A percentile compares a stretch with the other conserved stretches of the same genome.
Conservation (phyloP, 441 rosid genomes). For the Gossypium schwendimanii region DNA sequence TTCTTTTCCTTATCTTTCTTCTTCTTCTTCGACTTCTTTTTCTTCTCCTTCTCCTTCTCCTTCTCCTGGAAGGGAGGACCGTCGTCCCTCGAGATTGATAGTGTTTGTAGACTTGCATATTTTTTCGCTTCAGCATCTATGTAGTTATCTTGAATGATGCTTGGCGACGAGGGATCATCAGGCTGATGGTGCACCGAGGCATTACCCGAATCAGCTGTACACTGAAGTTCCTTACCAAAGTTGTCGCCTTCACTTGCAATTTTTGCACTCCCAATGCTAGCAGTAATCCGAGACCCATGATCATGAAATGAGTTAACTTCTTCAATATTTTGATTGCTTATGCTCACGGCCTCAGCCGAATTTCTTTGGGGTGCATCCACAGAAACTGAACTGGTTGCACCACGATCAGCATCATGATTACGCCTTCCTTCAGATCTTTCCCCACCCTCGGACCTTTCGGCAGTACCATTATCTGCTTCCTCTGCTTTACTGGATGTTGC, state of each 20-base stretch:
- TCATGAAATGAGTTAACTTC: slow-evolving; percentile 89
- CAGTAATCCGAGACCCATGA: slow-evolving; percentile 85
- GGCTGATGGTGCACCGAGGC: slow-evolving; percentile 27
- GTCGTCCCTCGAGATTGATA: slow-evolving; percentile 36
- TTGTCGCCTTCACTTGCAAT: slow-evolving; percentile 59
- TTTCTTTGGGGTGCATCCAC: slow-evolving; percentile 91
- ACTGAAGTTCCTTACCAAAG: slow-evolving; percentile 79
- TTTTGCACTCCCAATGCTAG: slow-evolving; percentile 90
- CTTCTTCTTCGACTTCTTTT: slow-evolving; percentile 22
- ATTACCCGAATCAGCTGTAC: slow-evolving; percentile 92
- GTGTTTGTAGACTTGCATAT: slow-evolving; percentile 61
- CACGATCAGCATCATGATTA: slow-evolving; percentile 39
- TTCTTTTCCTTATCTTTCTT: slow-evolving; percentile 48
- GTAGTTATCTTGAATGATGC: slow-evolving; percentile 38
- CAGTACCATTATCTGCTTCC: slow-evolving; percentile 60
- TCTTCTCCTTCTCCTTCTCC: slow-evolving; percentile 38
- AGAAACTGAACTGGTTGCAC: slow-evolving; percentile 76
- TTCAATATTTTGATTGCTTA: slow-evolving; percentile 72
- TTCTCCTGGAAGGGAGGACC: slow-evolving; percentile 34
- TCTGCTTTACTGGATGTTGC: slow-evolving; percentile 66
- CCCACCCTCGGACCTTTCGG: slow-evolving; percentile 66
- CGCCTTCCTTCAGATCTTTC: slow-evolving; percentile 38
- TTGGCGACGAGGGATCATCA: slow-evolving; percentile 39
- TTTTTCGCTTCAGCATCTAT: slow-evolving; percentile 46
- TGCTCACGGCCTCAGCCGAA: slow-evolving; percentile 63